A percentile compares a stretch with the other conserved stretches of the same genome.
These are phyloP conservation scores for Populus nigra DNA, from an alignment of 345 rosid species.

Conservation along the genomic window DNA sequence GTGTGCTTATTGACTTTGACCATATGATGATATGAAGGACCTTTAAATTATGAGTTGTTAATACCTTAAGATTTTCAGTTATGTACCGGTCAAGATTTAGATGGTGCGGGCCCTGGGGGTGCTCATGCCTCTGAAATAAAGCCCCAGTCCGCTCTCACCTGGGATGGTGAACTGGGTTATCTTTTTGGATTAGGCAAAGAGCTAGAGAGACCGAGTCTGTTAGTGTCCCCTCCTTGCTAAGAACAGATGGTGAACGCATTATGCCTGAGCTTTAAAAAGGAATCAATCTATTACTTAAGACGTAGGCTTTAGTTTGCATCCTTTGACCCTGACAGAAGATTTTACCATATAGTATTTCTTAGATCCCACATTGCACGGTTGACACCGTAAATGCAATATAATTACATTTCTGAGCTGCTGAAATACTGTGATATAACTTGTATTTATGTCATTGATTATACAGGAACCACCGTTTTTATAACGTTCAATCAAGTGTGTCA, in stretches of 20 bases:
- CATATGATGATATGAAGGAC: background rate
- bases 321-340: background rate
- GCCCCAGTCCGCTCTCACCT: background rate
- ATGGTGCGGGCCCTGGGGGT: background rate
- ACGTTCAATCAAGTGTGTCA: background rate
- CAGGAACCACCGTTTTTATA: background rate
- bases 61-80: background rate
- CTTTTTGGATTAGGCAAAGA: background rate
- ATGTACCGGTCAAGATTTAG: background rate
- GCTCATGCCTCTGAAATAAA: no score
- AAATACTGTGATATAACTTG: background rate
- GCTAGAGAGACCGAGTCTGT: background rate
- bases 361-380: background rate
- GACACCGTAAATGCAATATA: background rate
- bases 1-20: background rate
- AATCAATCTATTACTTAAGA: background rate
- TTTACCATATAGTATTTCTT: no score
- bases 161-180: background rate
- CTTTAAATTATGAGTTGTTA: background rate
- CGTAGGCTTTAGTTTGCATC: background rate
- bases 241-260: background rate
- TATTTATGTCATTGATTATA: constrained; percentile 2
- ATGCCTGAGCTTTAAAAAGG: background rate
- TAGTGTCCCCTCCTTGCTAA: background rate
- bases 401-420: background rate